Evolutionary conservation across 495 filamentous ascomycete species (phyloP).

Genomic region (Barbatosphaeria neglecta): DNA sequence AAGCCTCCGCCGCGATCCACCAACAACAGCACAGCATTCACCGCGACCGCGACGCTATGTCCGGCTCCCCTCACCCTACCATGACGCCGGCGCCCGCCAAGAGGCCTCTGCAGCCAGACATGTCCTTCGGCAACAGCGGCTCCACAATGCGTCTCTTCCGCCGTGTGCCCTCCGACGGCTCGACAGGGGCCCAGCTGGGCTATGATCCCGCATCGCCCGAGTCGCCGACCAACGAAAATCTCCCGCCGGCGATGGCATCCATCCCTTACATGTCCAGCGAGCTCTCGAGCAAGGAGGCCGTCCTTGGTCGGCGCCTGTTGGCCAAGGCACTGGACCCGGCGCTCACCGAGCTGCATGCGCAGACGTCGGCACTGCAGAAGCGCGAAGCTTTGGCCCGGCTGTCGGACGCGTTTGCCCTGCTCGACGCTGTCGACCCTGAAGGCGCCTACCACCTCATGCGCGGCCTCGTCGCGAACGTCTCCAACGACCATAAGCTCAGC

Average conservation of each 20-base stretch:
- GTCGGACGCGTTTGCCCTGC: conserved; percentile 69
- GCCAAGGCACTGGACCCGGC: conserved; percentile 65
- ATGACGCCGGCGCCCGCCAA: conserved; percentile 48
- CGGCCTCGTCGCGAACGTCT: conserved; percentile 41
- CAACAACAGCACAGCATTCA: no score
- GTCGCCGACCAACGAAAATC: conserved; percentile 28
- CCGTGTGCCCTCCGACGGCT: conserved; percentile 63
- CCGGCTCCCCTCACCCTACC: conserved; percentile 28
- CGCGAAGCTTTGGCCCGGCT: conserved; percentile 70
- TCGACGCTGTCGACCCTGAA: conserved; percentile 84
- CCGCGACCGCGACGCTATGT: conserved; percentile 11
- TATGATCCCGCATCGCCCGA: conserved; percentile 21
- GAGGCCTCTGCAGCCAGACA: conserved; percentile 68
- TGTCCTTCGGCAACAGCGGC: conserved; percentile 80
- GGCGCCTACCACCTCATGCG: conserved; percentile 76
- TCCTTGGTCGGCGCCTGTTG: conserved; percentile 69
- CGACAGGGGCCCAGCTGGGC: conserved; percentile 24
- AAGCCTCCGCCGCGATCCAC: conserved; percentile 38
- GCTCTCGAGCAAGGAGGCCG: conserved; percentile 61
- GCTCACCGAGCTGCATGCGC: conserved; percentile 71
- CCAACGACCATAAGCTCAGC: conserved; percentile 29
- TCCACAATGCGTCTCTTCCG: conserved; percentile 86
- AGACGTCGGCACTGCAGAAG: conserved; percentile 62
- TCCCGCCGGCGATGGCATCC: conserved; percentile 10
- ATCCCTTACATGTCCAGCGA: conserved; percentile 23